These are phyloP conservation scores for Nigrograna mackinnonii DNA, from an alignment of 2,329 filamentous ascomycete species.

Conservation along the genomic window DNA sequence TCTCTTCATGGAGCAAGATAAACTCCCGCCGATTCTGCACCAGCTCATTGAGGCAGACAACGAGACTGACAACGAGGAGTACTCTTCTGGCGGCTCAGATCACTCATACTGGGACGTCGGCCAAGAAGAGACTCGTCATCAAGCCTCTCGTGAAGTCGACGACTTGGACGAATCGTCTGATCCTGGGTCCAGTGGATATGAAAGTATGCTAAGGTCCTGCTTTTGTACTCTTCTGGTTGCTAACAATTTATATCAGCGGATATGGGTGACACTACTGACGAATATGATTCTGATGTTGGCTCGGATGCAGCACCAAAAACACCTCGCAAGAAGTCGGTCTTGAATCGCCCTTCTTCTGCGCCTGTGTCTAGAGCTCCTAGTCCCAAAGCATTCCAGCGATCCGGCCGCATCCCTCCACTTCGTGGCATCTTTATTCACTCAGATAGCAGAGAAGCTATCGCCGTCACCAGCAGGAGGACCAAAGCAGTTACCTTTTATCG, in stretches of 20 bases:
- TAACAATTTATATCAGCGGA: slow-evolving; percentile 56
- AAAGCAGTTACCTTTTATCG: slow-evolving; percentile 48
- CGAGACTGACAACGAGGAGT: slow-evolving; percentile 51
- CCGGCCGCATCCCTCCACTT: slow-evolving; percentile 29
- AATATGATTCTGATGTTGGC: slow-evolving; percentile 53
- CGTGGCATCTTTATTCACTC: slow-evolving; percentile 42
- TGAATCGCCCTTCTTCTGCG: slow-evolving; percentile 54
- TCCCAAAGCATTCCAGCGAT: slow-evolving; percentile 42
- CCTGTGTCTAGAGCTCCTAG: slow-evolving; percentile 41
- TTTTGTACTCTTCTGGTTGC: slow-evolving; percentile 34
- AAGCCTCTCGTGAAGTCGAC: slow-evolving; percentile 31
- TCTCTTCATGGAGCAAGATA: slow-evolving; percentile 76
- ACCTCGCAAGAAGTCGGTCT: slow-evolving; percentile 46
- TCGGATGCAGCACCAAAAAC: slow-evolving; percentile 51
- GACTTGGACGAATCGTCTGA: slow-evolving; percentile 49
- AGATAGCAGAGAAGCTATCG: slow-evolving; percentile 42
- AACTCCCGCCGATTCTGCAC: slow-evolving; percentile 73
- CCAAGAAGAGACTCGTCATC: slow-evolving; percentile 49
- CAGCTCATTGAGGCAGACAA: slow-evolving; percentile 68
- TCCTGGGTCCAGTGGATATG: slow-evolving; percentile 58
- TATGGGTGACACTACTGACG: slow-evolving; percentile 64
- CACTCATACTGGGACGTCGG: slow-evolving; percentile 67
- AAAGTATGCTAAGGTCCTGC: slow-evolving; percentile 53
- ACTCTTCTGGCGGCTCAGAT: slow-evolving; percentile 43
- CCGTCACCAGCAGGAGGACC: slow-evolving; percentile 44